Evolutionary conservation across 2,329 filamentous ascomycete genomes (phyloP), one percentile per base, ranked within the genome.

Genomic region (Penicillium sp.): DNA sequence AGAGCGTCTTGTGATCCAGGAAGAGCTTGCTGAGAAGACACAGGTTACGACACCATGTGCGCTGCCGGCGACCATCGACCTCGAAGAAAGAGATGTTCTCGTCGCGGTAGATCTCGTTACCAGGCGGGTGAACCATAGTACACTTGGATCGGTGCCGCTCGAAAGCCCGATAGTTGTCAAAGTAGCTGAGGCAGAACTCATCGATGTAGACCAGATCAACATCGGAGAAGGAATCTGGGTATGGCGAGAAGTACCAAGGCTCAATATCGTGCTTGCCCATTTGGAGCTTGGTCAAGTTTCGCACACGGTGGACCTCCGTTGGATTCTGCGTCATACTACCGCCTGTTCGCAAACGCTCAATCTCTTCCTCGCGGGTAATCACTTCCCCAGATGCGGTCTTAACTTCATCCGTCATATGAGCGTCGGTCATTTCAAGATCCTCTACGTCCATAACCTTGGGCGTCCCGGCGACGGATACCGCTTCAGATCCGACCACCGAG

Each of bases 241-340:
- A 99, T 0, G 95, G 95, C 5, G 92, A 96, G 79, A 99, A 99
- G 76, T 99, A 99, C 95, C 95, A 99, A 0, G 95, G 95, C 73
- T 96, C 96, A 44, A 99, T 86, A 69, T 97, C 92, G 73, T 88
- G 89, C 67, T 89, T 87, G 46, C 95, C 96, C 82, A 99, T 98
- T 73, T 98, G 94, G 3, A 99, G 89, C 66, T 90, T 93, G 55
- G 91, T 91, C 65, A 99, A 87, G 73, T 99, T 99, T 70, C 95
- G 89, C 56, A 99, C 96, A 54, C 96, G 89, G 24, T 94, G 94
- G 61, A 99, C 92, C 73, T 99, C 96, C 13, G 94, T 92, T 58
- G 96, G 95, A 66, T 98, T 98, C 73, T 99, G 96, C 11, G 96
- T 99, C 95, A 99, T 98, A 61, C 92, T 97, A 35, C 95, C 96